Evolutionary conservation across 257 asterid species (phyloP), one percentile per base, ranked within the genome.

Genomic region (Oldenlandia corymbosa): DNA sequence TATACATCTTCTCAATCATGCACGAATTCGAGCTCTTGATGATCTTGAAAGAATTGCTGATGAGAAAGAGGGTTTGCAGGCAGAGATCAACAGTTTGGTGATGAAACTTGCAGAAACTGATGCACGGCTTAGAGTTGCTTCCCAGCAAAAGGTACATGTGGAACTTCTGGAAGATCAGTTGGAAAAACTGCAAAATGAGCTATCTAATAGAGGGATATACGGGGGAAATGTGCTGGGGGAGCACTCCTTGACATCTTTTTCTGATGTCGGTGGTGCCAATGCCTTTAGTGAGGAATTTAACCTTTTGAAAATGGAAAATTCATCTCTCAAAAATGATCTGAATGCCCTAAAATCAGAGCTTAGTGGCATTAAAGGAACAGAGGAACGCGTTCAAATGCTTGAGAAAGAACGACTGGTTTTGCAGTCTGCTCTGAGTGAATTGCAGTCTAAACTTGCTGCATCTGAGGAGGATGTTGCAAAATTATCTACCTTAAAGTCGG

Each of bases 101-200:
- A 74, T 77, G 80, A 92, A 85, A 79, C 79, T 89, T 64, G 94
- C 90, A 28, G 96, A 92, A 80, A 92, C 95, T 63, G 97, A 85
- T 81, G 90, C 85, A 27, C 83, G 82, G 26, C 85, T 92, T 74
- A 88, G 78, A 78, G 84, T 82, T 75, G 91, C 95, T 56, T 86
- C 93, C 71, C 88, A 89, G 81, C 91, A 85, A 70, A 92, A 85
- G 79, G 76, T 85, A 58, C 93, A 71, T 0, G 84, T 82, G 69
- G 87, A 87, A 56, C 76, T 79, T 67, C 87, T 88, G 24, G 88
- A 88, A 80, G 92, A 69, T 65, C 94, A 86, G 71, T 68, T 88
- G 76, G 92, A 85, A 81, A 86, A 82, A 62, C 71, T 91, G 71
- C 81, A 62, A 62, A 70, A 32, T 48, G 85, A 88, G 79, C 67